These are phyloP conservation scores for Juglanconis sp. DNA, from an alignment of 2,329 filamentous ascomycete species.

Conservation along the genomic window DNA sequence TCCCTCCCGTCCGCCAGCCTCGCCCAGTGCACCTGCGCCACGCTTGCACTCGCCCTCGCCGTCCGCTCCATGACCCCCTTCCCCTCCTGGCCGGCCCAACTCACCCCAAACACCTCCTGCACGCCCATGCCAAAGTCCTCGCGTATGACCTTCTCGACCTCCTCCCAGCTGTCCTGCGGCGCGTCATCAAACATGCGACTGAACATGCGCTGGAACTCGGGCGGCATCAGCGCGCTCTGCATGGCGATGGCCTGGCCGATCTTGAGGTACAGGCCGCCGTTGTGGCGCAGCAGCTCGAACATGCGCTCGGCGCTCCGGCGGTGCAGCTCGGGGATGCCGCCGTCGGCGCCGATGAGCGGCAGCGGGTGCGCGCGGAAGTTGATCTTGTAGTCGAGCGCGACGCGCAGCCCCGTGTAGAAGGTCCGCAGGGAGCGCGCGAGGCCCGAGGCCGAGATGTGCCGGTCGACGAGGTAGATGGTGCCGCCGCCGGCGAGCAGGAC, in stretches of 20 bases:
- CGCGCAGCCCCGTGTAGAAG: conserved; percentile 73
- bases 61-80: conserved; percentile 60
- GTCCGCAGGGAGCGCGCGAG: conserved; percentile 77
- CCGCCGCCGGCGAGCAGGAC: conserved; percentile 59
- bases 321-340: conserved; percentile 75
- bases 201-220: conserved; percentile 96
- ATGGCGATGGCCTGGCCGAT: conserved; percentile 98
- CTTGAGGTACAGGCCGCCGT: conserved; percentile 94
- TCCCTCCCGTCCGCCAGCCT: conserved; percentile 79
- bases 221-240: conserved; percentile 91
- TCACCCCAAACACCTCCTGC: conserved; percentile 90
- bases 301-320: conserved; percentile 78
- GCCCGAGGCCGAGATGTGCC: conserved; percentile 72
- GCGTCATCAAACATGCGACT: conserved; percentile 96
- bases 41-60: conserved; percentile 76
- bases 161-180: conserved; percentile 84
- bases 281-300: conserved; percentile 75
- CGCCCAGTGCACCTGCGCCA: conserved; percentile 97
- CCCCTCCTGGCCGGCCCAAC: conserved; percentile 70
- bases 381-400: conserved; percentile 92
- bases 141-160: conserved; percentile 78
- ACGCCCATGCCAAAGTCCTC: conserved; percentile 84
- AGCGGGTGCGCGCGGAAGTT: conserved; percentile 84
- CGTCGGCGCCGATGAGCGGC: conserved; percentile 38
- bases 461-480: conserved; percentile 66